phyloP scores from a whole-genome alignment of 202 grass and related monocot genomes.

The Schoenoplectus tabernaemontani region DNA sequence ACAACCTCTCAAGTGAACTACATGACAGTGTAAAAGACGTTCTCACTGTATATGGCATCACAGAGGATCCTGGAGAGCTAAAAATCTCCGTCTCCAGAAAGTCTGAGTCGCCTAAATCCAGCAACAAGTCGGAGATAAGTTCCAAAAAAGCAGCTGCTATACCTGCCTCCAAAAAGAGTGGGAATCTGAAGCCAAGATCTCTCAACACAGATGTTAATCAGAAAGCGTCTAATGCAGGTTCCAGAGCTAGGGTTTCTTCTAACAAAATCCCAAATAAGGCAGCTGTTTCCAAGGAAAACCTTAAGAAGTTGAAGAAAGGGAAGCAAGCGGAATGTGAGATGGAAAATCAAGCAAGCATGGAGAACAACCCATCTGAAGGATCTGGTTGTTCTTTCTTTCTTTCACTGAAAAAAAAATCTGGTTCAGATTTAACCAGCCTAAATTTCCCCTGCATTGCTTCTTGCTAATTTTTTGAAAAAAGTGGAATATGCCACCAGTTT shows the following conservation, averaged over 20 bases:
- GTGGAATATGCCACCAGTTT: too few species aligned
- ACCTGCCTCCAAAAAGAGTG: conserved; percentile 17
- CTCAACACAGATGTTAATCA: conserved; percentile 44
- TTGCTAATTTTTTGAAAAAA: too few species aligned
- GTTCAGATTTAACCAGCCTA: not conserved
- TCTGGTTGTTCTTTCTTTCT: conserved; percentile 32
- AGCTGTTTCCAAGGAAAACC: conserved; percentile 29
- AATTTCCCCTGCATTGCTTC: not conserved
- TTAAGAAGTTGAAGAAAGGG: conserved; percentile 50
- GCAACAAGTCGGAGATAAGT: conserved; percentile 39
- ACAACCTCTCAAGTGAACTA: conserved; percentile 53
- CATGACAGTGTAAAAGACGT: conserved; percentile 51
- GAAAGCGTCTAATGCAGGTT: conserved; percentile 34
- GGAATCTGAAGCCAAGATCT: conserved; percentile 61
- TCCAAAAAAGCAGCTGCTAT: conserved; percentile 11
- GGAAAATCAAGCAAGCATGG: conserved; percentile 22
- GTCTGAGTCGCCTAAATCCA: conserved; percentile 28
- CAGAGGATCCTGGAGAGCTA: conserved; percentile 65
- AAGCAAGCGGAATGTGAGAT: conserved; percentile 29
- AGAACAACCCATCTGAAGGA: conserved; percentile 19
- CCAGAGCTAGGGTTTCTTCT: conserved; percentile 37
- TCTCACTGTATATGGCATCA: conserved; percentile 65
- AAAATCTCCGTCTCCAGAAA: conserved; percentile 37
- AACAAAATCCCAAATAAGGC: conserved; percentile 29
- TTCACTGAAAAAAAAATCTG: not conserved